These are phyloP conservation scores for Wickerhamomyces bisporus DNA, from an alignment of 805 yeast genomes.

Conservation along the genomic window DNA sequence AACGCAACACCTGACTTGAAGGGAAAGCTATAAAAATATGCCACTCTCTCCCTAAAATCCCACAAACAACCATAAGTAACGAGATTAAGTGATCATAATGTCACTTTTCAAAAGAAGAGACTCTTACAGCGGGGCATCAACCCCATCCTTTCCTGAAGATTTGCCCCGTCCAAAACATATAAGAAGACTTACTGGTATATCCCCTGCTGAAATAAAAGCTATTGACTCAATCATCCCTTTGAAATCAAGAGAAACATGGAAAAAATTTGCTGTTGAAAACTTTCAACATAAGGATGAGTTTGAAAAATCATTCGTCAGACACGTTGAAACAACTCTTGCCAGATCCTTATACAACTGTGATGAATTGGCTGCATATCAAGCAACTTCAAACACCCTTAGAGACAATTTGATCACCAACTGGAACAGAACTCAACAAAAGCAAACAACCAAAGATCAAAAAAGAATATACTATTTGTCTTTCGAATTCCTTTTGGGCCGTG, in stretches of 20 bases:
- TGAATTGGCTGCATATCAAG: conserved; percentile 87
- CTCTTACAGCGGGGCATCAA: conserved; percentile 11
- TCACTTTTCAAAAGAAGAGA: conserved; percentile 6
- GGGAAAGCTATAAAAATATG: too few relatives aligned
- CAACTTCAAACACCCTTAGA: conserved; percentile 72
- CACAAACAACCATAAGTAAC: too few relatives aligned
- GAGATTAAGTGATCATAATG: too few relatives aligned
- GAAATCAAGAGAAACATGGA: conserved; percentile 74
- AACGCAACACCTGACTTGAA: too few relatives aligned
- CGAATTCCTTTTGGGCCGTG: conserved; percentile 92
- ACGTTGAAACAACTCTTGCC: conserved; percentile 90
- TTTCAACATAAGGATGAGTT: conserved; percentile 47
- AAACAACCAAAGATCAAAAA: conserved; percentile 77
- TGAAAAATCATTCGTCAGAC: conserved; percentile 66
- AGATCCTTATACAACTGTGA: conserved; percentile 90
- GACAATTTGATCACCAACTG: conserved; percentile 80
- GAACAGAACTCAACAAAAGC: conserved; percentile 91
- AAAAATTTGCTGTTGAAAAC: conserved; percentile 54
- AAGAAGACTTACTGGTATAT: conserved; percentile 84
- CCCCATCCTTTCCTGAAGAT: conserved; percentile 9
- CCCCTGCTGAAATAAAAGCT: conserved; percentile 82
- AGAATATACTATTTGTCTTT: conserved; percentile 81
- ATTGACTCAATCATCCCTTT: conserved; percentile 80
- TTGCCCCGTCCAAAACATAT: conserved; percentile 41
- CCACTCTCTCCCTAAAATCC: background rate